Conservation (phyloP, 371 early-diverging fungal species). For the Circinella minor region DNA sequence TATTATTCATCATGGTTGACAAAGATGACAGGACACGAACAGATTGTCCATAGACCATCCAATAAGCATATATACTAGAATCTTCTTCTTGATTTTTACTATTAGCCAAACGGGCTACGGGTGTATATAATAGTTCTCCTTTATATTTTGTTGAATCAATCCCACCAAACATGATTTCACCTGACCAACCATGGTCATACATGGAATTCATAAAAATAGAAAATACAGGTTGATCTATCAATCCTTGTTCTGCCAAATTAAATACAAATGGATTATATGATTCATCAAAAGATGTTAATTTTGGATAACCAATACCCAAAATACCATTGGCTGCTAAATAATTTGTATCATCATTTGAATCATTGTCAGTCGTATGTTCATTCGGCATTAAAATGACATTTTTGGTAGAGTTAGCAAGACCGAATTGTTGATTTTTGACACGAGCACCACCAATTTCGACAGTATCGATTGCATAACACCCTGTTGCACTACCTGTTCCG, state of each 20-base stretch:
- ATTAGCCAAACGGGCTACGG: conserved; percentile 2
- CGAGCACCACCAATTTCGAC: conserved; percentile 50
- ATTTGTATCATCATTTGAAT: background rate
- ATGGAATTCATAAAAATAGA: conserved; percentile 32
- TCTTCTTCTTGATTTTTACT: background rate
- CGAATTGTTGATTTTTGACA: conserved; percentile 56
- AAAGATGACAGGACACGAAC: conserved; percentile 19
- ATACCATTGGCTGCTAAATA: conserved; percentile 28
- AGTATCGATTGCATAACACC: conserved; percentile 56
- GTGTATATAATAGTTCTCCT: conserved; percentile 15
- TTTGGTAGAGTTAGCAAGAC: conserved; percentile 49
- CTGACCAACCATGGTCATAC: conserved; percentile 25
- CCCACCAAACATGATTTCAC: conserved; percentile 60
- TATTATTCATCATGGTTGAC: no score
- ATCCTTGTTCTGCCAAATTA: conserved; percentile 29
- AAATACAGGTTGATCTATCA: conserved; percentile 37
- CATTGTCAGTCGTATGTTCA: conserved; percentile 40
- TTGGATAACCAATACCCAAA: conserved; percentile 32
- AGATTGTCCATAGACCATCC: conserved; percentile 48
- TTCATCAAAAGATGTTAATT: conserved; percentile 25
- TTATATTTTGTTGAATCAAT: conserved; percentile 40
- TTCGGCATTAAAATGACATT: conserved; percentile 31
- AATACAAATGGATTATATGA: conserved; percentile 28
- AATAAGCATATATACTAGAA: conserved; percentile 28
- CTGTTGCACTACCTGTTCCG: conserved; percentile 63